These are phyloP conservation scores for Penicillium subrubescens DNA, from an alignment of 495 filamentous ascomycete genomes.

Conservation along the genomic window DNA sequence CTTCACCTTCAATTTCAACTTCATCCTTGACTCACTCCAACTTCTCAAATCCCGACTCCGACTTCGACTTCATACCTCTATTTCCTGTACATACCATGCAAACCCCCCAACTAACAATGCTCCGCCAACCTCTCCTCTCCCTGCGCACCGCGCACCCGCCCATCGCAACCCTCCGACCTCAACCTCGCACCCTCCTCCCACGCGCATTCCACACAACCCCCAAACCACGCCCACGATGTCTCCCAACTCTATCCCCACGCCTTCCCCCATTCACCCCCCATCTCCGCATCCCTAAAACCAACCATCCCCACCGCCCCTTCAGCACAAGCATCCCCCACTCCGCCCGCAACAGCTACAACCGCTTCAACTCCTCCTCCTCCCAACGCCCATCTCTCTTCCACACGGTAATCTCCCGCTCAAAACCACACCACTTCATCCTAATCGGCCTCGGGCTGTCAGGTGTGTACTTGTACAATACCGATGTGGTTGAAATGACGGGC, in stretches of 20 bases:
- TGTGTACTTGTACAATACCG: slow-evolving; percentile 74
- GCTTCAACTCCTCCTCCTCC: slow-evolving; percentile 27
- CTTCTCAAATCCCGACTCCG: neutral
- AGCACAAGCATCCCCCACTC: slow-evolving; percentile 14
- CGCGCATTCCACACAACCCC: neutral
- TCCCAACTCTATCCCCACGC: neutral
- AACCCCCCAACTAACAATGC: slow-evolving; percentile 4
- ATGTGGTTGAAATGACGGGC: slow-evolving; percentile 75
- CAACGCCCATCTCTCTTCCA: slow-evolving; percentile 19
- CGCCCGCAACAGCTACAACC: slow-evolving; percentile 30
- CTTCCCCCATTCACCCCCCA: neutral
- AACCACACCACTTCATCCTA: slow-evolving; percentile 38
- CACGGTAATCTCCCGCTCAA: slow-evolving; percentile 23
- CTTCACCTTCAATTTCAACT: neutral
- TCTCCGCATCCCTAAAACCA: neutral
- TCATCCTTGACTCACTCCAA: neutral
- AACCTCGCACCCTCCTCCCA: neutral
- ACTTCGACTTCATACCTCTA: neutral
- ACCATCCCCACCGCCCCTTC: slow-evolving; percentile 15
- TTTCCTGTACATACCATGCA: neutral
- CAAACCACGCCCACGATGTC: slow-evolving; percentile 8
- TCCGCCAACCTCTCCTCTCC: slow-evolving; percentile 3
- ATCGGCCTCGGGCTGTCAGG: slow-evolving; percentile 34
- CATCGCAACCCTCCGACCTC: slow-evolving; percentile 4
- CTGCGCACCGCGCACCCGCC: slow-evolving; percentile 5